phyloP scores from a whole-genome alignment of 2,329 filamentous ascomycete genomes.

The Byssoonygena ceratinophila region DNA sequence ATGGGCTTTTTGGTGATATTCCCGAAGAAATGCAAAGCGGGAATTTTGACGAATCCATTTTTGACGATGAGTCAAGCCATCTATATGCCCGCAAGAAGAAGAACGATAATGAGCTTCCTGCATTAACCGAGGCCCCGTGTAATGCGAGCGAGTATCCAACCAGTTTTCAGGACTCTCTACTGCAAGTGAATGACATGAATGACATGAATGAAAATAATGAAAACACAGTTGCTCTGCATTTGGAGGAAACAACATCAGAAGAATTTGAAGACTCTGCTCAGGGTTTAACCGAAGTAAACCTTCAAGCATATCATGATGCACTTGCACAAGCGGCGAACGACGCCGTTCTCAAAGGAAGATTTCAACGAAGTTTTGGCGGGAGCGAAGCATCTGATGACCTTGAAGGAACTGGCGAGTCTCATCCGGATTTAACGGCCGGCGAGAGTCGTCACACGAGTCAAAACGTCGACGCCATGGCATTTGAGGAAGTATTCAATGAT shows the following conservation, averaged over 20 bases:
- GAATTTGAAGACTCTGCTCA: constrained; percentile 14
- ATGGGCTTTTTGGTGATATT: constrained; percentile 36
- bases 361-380: constrained; percentile 50
- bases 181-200: not conserved
- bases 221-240: not conserved
- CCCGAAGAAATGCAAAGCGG: constrained; percentile 24
- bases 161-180: not conserved
- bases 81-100: constrained; percentile 32
- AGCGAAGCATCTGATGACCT: constrained; percentile 29
- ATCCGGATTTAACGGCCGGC: constrained; percentile 40
- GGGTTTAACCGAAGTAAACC: constrained; percentile 29
- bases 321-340: constrained; percentile 70
- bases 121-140: constrained; percentile 6
- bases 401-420: constrained; percentile 32
- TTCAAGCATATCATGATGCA: constrained; percentile 70
- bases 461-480: constrained; percentile 31
- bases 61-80: constrained; percentile 39
- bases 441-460: constrained; percentile 40
- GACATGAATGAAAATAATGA: not conserved
- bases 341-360: constrained; percentile 65
- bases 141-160: not conserved
- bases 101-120: not conserved
- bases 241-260: not conserved
- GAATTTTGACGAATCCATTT: constrained; percentile 39
- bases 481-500: constrained; percentile 33